Evolutionary conservation across 495 filamentous ascomycete species (phyloP).

Genomic region (Tuber melanosporum): DNA sequence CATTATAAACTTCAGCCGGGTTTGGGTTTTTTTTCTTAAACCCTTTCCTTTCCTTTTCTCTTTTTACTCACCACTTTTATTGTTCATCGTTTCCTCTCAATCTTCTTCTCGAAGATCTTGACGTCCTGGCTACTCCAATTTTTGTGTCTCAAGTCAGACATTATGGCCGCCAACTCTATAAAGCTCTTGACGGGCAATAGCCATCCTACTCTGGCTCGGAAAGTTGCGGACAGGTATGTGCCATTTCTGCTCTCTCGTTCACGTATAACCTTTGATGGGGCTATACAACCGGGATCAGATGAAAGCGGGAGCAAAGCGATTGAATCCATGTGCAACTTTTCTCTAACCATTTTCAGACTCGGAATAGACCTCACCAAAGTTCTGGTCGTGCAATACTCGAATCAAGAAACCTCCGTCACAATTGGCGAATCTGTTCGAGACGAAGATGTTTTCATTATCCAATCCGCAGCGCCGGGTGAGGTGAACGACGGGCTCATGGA

Average conservation of each 20-base stretch:
- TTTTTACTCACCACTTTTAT: slow-evolving; percentile 3
- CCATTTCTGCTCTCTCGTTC: not conserved
- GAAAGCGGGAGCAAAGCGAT: not conserved
- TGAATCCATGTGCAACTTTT: not conserved
- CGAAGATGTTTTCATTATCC: slow-evolving; percentile 97
- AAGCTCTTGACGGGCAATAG: slow-evolving; percentile 94
- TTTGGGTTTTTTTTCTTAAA: not conserved
- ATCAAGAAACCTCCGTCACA: slow-evolving; percentile 94
- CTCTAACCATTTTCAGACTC: slow-evolving; percentile 51
- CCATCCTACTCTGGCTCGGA: slow-evolving; percentile 81
- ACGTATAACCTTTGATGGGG: not conserved
- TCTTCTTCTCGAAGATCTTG: not conserved
- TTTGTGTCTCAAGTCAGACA: slow-evolving; percentile 26
- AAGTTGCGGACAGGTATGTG: slow-evolving; percentile 81
- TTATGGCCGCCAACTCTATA: slow-evolving; percentile 65
- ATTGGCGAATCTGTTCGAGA: slow-evolving; percentile 95
- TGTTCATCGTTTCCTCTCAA: not conserved
- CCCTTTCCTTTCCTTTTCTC: slow-evolving; percentile 1
- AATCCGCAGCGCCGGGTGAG: slow-evolving; percentile 90
- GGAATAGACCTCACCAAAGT: slow-evolving; percentile 92
- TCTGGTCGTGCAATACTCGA: slow-evolving; percentile 90
- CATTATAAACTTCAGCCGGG: not conserved
- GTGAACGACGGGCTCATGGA: slow-evolving; percentile 99
- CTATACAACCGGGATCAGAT: not conserved
- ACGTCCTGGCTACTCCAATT: not conserved